These are phyloP conservation scores for Niveomyces coronatus DNA, from an alignment of 2,329 filamentous ascomycete genomes.

Conservation along the genomic window DNA sequence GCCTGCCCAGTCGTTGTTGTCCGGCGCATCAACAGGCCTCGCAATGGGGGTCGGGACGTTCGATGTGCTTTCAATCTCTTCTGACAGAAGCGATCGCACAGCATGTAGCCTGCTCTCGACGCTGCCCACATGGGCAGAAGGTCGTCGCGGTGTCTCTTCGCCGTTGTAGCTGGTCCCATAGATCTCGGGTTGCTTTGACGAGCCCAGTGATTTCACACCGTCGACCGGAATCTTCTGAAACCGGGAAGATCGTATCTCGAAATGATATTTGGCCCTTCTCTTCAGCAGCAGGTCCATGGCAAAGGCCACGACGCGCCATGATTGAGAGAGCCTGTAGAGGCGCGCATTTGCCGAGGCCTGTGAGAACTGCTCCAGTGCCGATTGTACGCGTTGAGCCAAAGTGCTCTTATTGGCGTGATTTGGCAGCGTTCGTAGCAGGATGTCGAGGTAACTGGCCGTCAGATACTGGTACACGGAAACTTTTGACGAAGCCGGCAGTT, in stretches of 20 bases:
- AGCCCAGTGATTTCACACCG: constrained; percentile 18
- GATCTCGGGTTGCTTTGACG: constrained; percentile 18
- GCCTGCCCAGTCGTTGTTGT: constrained; percentile 15
- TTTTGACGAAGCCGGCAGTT: constrained; percentile 41
- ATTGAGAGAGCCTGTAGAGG: constrained; percentile 51
- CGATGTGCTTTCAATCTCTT: constrained; percentile 52
- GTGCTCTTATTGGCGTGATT: constrained; percentile 23
- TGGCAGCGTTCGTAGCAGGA: constrained; percentile 39
- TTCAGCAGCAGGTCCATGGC: constrained; percentile 43
- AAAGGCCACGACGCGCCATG: constrained; percentile 51
- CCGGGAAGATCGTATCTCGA: constrained; percentile 35
- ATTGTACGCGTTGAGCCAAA: constrained; percentile 36
- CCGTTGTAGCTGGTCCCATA: constrained; percentile 19
- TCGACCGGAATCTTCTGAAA: constrained; percentile 25
- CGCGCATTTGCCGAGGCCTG: constrained; percentile 45
- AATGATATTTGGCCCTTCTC: constrained; percentile 46
- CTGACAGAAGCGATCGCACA: constrained; percentile 37
- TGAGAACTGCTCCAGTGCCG: constrained; percentile 47
- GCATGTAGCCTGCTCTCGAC: constrained; percentile 22
- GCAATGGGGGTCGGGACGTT: constrained; percentile 51
- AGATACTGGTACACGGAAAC: constrained; percentile 45
- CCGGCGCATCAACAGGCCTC: constrained; percentile 35
- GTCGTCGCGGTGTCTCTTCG: constrained; percentile 28
- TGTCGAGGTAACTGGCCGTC: constrained; percentile 45
- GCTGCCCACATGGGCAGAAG: constrained; percentile 19